A percentile compares a stretch with the other conserved stretches of the same genome.
phyloP scores from a whole-genome alignment of 345 rosid species.

The Firmiana major region DNA sequence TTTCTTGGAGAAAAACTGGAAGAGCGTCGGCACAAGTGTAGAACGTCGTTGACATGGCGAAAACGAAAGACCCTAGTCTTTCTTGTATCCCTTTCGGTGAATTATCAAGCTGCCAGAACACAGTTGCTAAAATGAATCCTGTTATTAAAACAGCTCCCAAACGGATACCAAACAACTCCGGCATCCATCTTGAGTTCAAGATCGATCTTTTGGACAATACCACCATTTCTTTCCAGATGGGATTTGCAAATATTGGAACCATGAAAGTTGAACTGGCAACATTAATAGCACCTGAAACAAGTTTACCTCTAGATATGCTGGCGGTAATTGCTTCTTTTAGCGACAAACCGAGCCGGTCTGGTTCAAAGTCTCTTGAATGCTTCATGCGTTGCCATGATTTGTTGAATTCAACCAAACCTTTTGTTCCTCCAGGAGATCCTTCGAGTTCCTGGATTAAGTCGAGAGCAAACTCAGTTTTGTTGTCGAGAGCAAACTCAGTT shows the following conservation, averaged over 20 bases:
- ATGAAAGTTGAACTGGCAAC: constrained; percentile 34
- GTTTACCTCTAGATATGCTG: constrained; percentile 79
- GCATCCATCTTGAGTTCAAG: constrained; percentile 62
- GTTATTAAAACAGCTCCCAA: constrained; percentile 76
- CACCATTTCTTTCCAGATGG: constrained; percentile 75
- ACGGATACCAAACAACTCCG: constrained; percentile 76
- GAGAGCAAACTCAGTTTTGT: constrained; percentile 73
- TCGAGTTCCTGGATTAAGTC: constrained; percentile 87
- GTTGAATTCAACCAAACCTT: no score
- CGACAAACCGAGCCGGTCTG: constrained; percentile 42
- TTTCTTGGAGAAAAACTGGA: no score
- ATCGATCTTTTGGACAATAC: constrained; percentile 65
- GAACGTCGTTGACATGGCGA: no score
- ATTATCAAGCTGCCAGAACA: no score
- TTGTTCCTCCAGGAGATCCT: no score
- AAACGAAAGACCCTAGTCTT: no score
- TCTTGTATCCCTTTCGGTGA: no score
- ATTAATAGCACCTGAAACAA: constrained; percentile 52
- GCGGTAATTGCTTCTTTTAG: constrained; percentile 91
- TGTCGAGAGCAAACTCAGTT: no score
- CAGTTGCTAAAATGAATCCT: constrained; percentile 85
- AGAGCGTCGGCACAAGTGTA: no score
- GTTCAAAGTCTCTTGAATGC: constrained; percentile 29
- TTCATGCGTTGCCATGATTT: constrained; percentile 72
- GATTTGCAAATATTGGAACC: constrained; percentile 83